A percentile compares a stretch with the other conserved stretches of the same genome.
These are phyloP conservation scores for Pyrenophora teres DNA, from an alignment of 2,329 filamentous ascomycete genomes.

Conservation along the genomic window DNA sequence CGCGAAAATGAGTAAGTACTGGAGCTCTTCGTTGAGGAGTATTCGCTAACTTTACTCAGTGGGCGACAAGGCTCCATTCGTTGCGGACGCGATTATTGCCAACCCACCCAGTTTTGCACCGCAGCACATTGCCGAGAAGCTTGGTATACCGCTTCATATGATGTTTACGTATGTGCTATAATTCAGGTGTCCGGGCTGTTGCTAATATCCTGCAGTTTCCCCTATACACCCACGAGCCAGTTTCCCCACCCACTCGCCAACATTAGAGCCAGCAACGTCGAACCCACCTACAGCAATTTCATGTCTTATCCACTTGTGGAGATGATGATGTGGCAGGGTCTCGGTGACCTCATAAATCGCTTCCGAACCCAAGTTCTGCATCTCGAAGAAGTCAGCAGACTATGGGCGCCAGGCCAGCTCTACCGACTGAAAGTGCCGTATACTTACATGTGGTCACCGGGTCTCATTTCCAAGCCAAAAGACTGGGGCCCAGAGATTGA, in stretches of 20 bases:
- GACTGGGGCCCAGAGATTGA: constrained; percentile 74
- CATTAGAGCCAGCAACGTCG: constrained; percentile 73
- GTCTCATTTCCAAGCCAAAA: constrained; percentile 67
- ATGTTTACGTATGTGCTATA: constrained; percentile 77
- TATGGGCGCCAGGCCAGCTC: constrained; percentile 76
- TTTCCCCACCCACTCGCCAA: constrained; percentile 80
- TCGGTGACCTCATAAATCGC: constrained; percentile 77
- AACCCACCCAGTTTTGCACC: constrained; percentile 80
- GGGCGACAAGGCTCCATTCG: constrained; percentile 70
- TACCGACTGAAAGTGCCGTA: constrained; percentile 76
- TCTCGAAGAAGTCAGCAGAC: constrained; percentile 73
- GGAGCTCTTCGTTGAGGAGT: too few relatives aligned
- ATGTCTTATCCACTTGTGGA: constrained; percentile 81
- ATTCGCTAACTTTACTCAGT: constrained; percentile 44
- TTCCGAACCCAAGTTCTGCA: constrained; percentile 72
- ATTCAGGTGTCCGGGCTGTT: neutral
- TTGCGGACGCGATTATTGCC: constrained; percentile 81
- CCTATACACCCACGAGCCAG: constrained; percentile 73
- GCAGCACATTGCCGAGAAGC: constrained; percentile 73
- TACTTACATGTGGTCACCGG: constrained; percentile 70
- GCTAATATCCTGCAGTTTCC: constrained; percentile 56
- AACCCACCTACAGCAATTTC: constrained; percentile 75
- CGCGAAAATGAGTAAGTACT: constrained; percentile 59
- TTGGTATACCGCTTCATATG: constrained; percentile 76
- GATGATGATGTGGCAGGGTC: constrained; percentile 68